Percentiles rank a stretch among this genome's conserved stretches.
Evolutionary conservation across 208 protist species (phyloP).

Genomic region (Crithidia fasciculata): DNA sequence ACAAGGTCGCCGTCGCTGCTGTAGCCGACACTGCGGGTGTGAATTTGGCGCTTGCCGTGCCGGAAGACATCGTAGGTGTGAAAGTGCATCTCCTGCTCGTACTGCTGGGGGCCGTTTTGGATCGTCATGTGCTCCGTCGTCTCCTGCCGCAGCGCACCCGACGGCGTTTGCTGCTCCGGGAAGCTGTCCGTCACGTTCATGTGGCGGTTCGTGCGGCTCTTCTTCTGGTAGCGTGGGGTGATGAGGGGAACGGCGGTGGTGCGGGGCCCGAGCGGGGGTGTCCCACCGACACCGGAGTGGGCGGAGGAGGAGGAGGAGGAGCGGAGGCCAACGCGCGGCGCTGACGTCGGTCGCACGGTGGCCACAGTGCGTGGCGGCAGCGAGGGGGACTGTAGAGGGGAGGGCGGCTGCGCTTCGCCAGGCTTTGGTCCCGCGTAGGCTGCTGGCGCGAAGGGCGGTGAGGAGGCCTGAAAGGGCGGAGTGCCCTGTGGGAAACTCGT

Average conservation of each 20-base stretch:
- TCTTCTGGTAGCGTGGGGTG: conserved; percentile 80
- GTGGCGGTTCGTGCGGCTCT: conserved; percentile 49
- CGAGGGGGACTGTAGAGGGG: conserved; percentile 10
- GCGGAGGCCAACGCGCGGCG: background rate
- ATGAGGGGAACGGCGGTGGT: conserved; percentile 72
- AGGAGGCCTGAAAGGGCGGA: conserved; percentile 13
- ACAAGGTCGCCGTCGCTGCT: conserved; percentile 88
- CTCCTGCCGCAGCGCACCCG: conserved; percentile 55
- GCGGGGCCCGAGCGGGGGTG: conserved; percentile 43
- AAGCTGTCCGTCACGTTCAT: conserved; percentile 80
- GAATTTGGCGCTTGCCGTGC: conserved; percentile 76
- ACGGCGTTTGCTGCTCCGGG: conserved; percentile 39
- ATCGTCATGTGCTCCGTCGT: conserved; percentile 74
- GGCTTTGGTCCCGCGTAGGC: conserved; percentile 16
- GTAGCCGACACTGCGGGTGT: conserved; percentile 84
- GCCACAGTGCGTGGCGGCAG: conserved; percentile 4
- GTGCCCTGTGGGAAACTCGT: conserved; percentile 34
- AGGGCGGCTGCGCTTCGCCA: background rate
- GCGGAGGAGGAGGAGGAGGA: conserved; percentile 27
- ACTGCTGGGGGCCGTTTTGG: conserved; percentile 60
- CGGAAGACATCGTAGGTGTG: conserved; percentile 88
- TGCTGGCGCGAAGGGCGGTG: conserved; percentile 16
- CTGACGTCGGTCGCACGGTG: background rate
- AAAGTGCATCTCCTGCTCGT: conserved; percentile 80
- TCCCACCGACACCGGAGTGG: conserved; percentile 14